Evolutionary conservation across 768 basidiomycete species (phyloP).

Genomic region (Tephrocybe sp.): DNA sequence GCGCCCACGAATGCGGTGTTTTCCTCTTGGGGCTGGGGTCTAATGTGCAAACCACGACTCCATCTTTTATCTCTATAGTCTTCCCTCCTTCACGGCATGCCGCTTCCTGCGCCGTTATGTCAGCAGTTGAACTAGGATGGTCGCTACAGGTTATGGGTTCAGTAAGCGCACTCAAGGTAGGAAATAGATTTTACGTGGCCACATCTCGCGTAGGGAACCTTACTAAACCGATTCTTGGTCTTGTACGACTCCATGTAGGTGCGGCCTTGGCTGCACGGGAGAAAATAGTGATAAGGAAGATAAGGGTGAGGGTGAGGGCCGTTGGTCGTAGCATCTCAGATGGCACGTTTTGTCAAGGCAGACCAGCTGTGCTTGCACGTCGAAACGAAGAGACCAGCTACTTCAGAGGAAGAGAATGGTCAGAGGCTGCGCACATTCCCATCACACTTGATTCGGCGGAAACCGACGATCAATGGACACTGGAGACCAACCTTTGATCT

Average conservation of each 20-base stretch:
- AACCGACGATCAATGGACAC: too few relatives aligned
- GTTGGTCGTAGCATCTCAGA: background rate
- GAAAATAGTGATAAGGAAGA: background rate
- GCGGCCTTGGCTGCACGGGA: background rate
- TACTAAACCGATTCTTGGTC: background rate
- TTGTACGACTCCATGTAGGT: background rate
- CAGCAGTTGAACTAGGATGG: background rate
- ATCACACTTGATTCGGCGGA: background rate
- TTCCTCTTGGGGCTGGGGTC: background rate
- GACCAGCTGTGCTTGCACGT: background rate
- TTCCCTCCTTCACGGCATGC: conserved; percentile 3
- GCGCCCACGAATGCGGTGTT: background rate
- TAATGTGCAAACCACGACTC: conserved; percentile 5
- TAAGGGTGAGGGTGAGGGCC: background rate
- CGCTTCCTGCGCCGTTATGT: background rate
- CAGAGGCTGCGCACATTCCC: background rate
- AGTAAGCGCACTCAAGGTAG: background rate
- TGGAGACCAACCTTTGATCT: too few relatives aligned
- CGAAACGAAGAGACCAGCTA: conserved; percentile 1
- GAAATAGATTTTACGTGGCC: background rate
- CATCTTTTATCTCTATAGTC: conserved; percentile 2
- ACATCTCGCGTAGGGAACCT: background rate
- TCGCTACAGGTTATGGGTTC: background rate
- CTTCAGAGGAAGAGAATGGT: background rate
- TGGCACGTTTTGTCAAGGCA: background rate